Evolutionary conservation across 2,329 filamentous ascomycete genomes (phyloP), one percentile per base, ranked within the genome.

Genomic region (Penicillium sp.): DNA sequence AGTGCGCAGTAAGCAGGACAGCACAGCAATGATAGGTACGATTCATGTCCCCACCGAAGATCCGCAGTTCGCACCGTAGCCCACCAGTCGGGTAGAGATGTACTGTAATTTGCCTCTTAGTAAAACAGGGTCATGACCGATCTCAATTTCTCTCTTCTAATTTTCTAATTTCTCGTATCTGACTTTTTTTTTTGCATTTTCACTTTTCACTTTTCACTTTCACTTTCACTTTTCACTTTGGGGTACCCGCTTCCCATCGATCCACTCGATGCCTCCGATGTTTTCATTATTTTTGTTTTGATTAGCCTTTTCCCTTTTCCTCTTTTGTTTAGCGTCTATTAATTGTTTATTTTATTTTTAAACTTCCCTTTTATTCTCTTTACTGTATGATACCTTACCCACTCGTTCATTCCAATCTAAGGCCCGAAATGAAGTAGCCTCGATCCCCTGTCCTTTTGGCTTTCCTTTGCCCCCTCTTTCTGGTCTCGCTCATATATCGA

Each of bases 361-460:
- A 49, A 23, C 20, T 39, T 53, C 51, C 42, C 48, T 46, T 18
- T 50, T 47, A 46, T 53, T 54, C 46, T 42, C 47, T 41, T 54
- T 55, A 20, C 33, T 39, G 44, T 46, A 46, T 42, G 25, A 44
- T 45, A 38, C 37, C 41, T 43, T 42, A 46, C 41, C 42, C 44
- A 44, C 50, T 46, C 42, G 48, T 51, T 50, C 52, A 54, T 56
- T 57, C 50, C 49, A 59, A 55, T 56, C 55, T 56, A 53, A 53
- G 44, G 49, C 49, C 56, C 51, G 47, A 55, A 57, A 55, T 49
- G 54, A 55, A 51, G 51, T 58, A 59, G 56, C 37, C 57, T 58
- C 57, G 57, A 59, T 60, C 57, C 56, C 52, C 55, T 37, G 20
- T 44, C 29, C 40, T 35, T 35, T 43, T 35, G 38, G 39, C 23